These are phyloP conservation scores for Clonostachys byssicola DNA, from an alignment of 2,329 filamentous ascomycete species.

Conservation along the genomic window DNA sequence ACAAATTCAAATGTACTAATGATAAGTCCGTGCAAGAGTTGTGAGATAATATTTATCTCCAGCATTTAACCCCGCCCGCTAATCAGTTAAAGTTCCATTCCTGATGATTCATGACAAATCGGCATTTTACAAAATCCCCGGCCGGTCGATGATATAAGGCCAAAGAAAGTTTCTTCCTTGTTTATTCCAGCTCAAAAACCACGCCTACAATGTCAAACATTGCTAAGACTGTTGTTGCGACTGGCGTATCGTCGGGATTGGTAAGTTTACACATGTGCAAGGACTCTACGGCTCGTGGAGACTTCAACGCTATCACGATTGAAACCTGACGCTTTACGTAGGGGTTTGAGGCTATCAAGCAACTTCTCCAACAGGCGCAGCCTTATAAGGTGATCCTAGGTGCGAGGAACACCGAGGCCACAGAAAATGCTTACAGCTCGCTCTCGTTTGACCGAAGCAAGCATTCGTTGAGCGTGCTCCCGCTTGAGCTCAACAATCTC, in stretches of 20 bases:
- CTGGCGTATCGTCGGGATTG: slow-evolving; percentile 43
- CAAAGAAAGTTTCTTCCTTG: no score
- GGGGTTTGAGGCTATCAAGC: slow-evolving; percentile 48
- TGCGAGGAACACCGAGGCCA: slow-evolving; percentile 34
- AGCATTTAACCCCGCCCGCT: no score
- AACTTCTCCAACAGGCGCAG: slow-evolving; percentile 38
- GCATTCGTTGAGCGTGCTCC: slow-evolving; percentile 38
- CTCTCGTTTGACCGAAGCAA: slow-evolving; percentile 32
- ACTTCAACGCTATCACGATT: background rate
- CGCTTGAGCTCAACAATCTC: slow-evolving; percentile 41
- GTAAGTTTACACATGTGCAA: slow-evolving; percentile 19
- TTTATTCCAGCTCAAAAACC: no score
- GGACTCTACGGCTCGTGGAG: background rate
- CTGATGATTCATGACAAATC: no score
- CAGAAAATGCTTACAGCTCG: slow-evolving; percentile 33
- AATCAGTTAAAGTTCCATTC: no score
- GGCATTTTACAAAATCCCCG: no score
- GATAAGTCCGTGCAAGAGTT: no score
- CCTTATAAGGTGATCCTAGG: slow-evolving; percentile 45
- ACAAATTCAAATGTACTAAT: no score
- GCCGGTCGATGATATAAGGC: no score
- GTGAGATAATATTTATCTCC: no score
- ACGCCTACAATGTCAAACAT: slow-evolving; percentile 24
- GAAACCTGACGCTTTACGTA: slow-evolving; percentile 10
- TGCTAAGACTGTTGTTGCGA: slow-evolving; percentile 46